Evolutionary conservation across 2,329 filamentous ascomycete species (phyloP).

Genomic region (Ceratocystis albifundus): DNA sequence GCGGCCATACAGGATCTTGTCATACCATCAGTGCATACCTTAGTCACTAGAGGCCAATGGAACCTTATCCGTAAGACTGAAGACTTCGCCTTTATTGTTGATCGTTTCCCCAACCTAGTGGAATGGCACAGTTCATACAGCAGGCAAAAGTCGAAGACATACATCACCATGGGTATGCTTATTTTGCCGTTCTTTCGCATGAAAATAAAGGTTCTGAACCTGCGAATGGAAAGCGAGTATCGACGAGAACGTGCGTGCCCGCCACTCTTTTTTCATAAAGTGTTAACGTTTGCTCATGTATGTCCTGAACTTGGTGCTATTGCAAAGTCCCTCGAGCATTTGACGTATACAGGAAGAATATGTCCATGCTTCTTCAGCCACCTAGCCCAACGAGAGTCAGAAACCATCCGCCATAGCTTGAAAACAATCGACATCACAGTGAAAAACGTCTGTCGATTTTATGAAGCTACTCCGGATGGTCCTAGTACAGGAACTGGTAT

Average conservation of each 20-base stretch:
- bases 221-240: conserved; percentile 62
- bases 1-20: background rate
- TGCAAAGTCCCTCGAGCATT: conserved; percentile 51
- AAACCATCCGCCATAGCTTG: background rate
- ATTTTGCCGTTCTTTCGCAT: conserved; percentile 48
- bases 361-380: conserved; percentile 57
- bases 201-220: conserved; percentile 50
- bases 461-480: conserved; percentile 29
- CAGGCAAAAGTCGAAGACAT: conserved; percentile 63
- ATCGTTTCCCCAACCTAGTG: conserved; percentile 52
- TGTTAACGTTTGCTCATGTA: conserved; percentile 49
- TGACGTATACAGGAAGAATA: conserved; percentile 61
- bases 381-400: conserved; percentile 31
- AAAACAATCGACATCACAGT: conserved; percentile 60
- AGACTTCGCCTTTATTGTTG: conserved; percentile 52
- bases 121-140: conserved; percentile 55
- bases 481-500: conserved; percentile 57
- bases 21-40: conserved; percentile 49
- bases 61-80: conserved; percentile 55
- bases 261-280: conserved; percentile 51
- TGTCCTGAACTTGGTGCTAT: conserved; percentile 52
- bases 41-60: conserved; percentile 66
- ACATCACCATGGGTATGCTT: conserved; percentile 51
- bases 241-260: conserved; percentile 51
- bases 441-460: conserved; percentile 56